Evolutionary conservation across 2,329 filamentous ascomycete genomes (phyloP), one percentile per base, ranked within the genome.

Genomic region (Trichoderma guizhouense): DNA sequence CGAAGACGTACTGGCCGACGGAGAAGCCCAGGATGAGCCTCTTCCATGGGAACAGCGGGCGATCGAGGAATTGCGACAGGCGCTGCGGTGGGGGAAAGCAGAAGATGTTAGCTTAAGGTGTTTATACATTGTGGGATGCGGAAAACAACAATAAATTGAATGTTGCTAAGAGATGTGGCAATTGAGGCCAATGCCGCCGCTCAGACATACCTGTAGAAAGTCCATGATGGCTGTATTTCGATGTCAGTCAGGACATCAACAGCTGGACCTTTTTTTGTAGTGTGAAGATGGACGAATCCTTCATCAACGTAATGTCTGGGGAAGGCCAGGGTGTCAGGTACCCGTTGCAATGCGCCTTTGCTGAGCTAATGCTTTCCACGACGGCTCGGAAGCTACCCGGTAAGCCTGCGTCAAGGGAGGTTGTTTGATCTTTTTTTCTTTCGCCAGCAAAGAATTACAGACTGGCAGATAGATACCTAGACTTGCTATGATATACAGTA

Each of bases 1-100:
- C 96, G 79, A 99, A 91, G 69, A 94, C 84, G 82, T 93, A 98
- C 81, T 99, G 94, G 73, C 92, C 94, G 77, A 98, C 82, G 34
- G 94, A 97, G 85, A 99, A 99, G 78, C 94, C 93, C 77, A 98
- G 89, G 78, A 99, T 95, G 78, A 99, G 90, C 81, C 90, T 92
- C 89, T 98, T 99, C 96, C 96, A 99, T 70, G 96, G 95, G 85
- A 98, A 97, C 79, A 93, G 86, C 72, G 95, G 95, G 79, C 93
- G 90, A 86, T 99, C 96, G 78, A 98, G 91, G 82, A 92, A 91
- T 82, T 89, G 90, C 80, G 94, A 93, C 76, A 98, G 90, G 85
- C 88, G 88, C 89, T 91, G 79, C 62, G 63, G 43, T 30, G 28
- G 39, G n/a, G 24, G 60, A 47, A 53, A 39, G 36, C 36, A 39